Conservation (phyloP, 495 filamentous ascomycete genomes). For the Penicillium lividum region DNA sequence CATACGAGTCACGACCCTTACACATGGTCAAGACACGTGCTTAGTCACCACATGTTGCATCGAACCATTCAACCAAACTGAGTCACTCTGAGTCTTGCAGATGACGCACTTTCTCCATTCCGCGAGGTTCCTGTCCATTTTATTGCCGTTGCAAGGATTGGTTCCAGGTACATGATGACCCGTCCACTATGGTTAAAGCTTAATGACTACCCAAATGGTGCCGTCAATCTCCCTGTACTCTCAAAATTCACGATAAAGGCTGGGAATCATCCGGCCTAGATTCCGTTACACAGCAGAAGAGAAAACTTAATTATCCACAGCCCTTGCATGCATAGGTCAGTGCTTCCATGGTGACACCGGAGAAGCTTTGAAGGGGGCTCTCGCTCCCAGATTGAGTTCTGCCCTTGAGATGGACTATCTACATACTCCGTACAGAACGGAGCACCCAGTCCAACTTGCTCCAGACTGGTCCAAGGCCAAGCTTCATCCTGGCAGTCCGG, state of each 20-base stretch:
- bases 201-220: slow-evolving; percentile 10
- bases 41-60: slow-evolving; percentile 12
- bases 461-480: neutral
- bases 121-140: neutral
- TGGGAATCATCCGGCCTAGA: neutral
- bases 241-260: neutral
- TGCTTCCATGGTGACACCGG: slow-evolving; percentile 3
- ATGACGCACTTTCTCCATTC: slow-evolving; percentile 10
- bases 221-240: neutral
- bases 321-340: slow-evolving; percentile 2
- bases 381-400: neutral
- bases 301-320: neutral
- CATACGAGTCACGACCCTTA: neutral
- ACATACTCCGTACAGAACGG: neutral
- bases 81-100: slow-evolving; percentile 2
- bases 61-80: slow-evolving; percentile 2
- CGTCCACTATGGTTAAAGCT: slow-evolving; percentile 16
- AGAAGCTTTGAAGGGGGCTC: neutral
- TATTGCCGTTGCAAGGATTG: neutral
- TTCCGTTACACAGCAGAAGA: neutral
- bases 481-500: slow-evolving; percentile 2
- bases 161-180: slow-evolving; percentile 10
- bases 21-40: neutral
- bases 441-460: neutral
- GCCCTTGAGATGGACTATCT: neutral